These are phyloP conservation scores for Fistulinella prunicolor DNA, from an alignment of 768 basidiomycete genomes.

Conservation along the genomic window DNA sequence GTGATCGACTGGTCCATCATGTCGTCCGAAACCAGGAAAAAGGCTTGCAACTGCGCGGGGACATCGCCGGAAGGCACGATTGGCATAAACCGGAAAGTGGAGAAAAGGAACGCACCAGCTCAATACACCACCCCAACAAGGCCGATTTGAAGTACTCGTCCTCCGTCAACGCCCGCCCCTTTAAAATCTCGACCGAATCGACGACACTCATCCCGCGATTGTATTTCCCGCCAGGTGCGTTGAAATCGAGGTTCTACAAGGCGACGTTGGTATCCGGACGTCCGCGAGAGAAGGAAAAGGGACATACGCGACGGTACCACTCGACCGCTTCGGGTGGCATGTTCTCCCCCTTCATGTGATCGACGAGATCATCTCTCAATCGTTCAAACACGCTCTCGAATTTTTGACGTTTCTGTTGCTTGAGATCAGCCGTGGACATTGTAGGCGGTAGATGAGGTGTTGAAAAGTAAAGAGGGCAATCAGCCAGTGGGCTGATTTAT, in stretches of 20 bases:
- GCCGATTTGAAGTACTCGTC: neutral
- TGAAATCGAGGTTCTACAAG: neutral
- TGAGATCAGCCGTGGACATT: conserved; percentile 29
- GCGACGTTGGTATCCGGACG: too few relatives aligned
- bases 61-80: too few relatives aligned
- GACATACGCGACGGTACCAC: conserved; percentile 78
- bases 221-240: neutral
- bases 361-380: conserved; percentile 77
- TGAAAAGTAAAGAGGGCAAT: neutral
- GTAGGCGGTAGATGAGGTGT: neutral
- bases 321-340: conserved; percentile 82
- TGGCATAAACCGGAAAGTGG: too few relatives aligned
- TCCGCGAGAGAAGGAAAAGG: too few relatives aligned
- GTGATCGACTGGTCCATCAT: too few relatives aligned
- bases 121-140: neutral
- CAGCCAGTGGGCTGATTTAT: too few relatives aligned
- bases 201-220: neutral
- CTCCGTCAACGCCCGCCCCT: neutral
- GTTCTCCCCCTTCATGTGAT: conserved; percentile 58
- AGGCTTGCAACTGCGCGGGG: conserved; percentile 89
- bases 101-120: neutral
- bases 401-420: conserved; percentile 48
- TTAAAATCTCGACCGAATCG: neutral
- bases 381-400: conserved; percentile 73
- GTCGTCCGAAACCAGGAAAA: conserved; percentile 74